Base-by-base conservation (phyloP, 164 flowering plant species). In the Hamamelis virginiana region DNA sequence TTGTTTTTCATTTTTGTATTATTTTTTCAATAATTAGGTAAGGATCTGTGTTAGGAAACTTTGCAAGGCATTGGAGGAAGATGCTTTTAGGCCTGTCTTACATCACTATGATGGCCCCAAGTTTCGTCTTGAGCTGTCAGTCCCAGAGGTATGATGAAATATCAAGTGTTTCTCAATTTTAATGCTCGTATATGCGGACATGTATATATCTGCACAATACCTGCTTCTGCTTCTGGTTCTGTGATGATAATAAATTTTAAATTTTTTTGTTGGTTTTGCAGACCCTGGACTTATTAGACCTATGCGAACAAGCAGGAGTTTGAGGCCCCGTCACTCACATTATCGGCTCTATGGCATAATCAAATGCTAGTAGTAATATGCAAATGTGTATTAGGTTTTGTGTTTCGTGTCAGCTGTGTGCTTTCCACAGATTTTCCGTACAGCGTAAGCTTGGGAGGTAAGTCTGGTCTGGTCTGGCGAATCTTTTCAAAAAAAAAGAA, bases 91-190 rank as follows among this genome's bases (percentile, higher is more conserved):
- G 84, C 98, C 97, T 23, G 88, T 86, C 53, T 72, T 88, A 79
- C 90, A 88, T 75, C 92, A 88, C 66, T 88, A 88, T 70, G 97
- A 91, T 71, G 97, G 97, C 23, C 97, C 94, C 44, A 91, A 91
- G 76, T 91, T 89, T 59, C 92, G 97, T 22, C 88, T 89, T 46
- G 94, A 91, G 74, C 90, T 91, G 44, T 87, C 91, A 55, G 84
- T 91, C 28, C 92, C 97, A 26, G 97, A 91, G 92, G 97, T 91
- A 77, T 38, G 75, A 23, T 55, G 15, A 46, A 58, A 23, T 21
- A n/a, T 5, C 19, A 22, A 9, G n/a, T 19, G 18, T 26, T 27
- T 21, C n/a, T 50, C n/a, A 10, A 33, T 18, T 67, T 1, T 3
- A 26, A 9, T 25, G 21, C 11, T 13, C 22, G 5, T 15, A 22